A percentile compares a stretch with the other conserved stretches of the same genome.
phyloP scores from a whole-genome alignment of 495 filamentous ascomycete genomes.

The Parachaetomium inaequale region DNA sequence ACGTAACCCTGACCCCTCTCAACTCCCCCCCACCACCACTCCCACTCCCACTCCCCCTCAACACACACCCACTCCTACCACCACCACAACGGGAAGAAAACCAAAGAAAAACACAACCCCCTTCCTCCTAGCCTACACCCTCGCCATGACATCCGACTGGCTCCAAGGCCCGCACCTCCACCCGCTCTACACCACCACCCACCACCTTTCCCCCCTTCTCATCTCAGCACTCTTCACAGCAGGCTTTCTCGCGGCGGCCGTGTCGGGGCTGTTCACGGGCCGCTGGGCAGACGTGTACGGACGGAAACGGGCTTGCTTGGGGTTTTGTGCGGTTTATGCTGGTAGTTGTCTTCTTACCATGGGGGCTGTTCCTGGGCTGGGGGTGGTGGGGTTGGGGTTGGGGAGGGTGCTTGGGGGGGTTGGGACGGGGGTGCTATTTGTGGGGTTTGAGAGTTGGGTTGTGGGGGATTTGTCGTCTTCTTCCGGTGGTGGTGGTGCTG shows the following conservation, averaged over 20 bases:
- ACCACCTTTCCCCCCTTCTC: constrained; percentile 41
- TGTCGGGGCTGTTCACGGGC: constrained; percentile 48
- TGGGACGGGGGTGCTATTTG: constrained; percentile 52
- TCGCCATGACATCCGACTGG: constrained; percentile 54
- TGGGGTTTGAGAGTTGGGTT: constrained; percentile 58
- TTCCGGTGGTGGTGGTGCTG: too few species aligned
- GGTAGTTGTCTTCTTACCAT: constrained; percentile 49
- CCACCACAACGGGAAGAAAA: background rate
- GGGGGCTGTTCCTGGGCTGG: constrained; percentile 26
- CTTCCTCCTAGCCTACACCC: constrained; percentile 47
- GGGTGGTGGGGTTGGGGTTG: constrained; percentile 36
- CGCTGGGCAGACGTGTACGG: constrained; percentile 49
- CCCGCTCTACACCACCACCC: constrained; percentile 51
- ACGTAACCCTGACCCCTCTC: background rate
- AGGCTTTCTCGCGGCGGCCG: constrained; percentile 49
- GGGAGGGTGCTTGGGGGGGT: constrained; percentile 54
- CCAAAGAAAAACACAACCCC: constrained; percentile 14
- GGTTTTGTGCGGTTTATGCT: constrained; percentile 49
- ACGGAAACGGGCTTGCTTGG: constrained; percentile 45
- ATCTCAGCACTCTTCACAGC: constrained; percentile 50
- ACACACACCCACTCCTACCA: background rate
- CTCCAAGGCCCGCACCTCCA: constrained; percentile 56
- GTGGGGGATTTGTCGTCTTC: constrained; percentile 46
- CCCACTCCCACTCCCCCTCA: background rate
- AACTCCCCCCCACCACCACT: background rate